A percentile compares a stretch with the other conserved stretches of the same genome.
phyloP scores from a whole-genome alignment of 202 grass and related monocot genomes.

The Cymbopogon flexuosus region DNA sequence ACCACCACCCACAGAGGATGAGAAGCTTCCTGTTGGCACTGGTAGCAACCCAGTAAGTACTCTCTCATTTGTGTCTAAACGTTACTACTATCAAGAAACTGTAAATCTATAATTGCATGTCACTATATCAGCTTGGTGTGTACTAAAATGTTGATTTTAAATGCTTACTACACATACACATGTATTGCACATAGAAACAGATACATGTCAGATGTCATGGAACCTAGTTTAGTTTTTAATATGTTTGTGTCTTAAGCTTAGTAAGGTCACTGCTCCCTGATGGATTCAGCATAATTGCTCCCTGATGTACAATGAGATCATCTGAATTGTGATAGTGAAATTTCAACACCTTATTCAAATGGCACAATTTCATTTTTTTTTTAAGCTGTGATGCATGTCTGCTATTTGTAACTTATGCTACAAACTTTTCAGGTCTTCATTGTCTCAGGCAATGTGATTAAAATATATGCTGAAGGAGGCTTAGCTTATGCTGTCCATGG shows the following conservation, averaged over 20 bases:
- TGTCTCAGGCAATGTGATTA: constrained; percentile 73
- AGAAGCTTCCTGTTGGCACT: constrained; percentile 93
- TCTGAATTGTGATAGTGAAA: constrained; percentile 6
- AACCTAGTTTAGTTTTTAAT: constrained; percentile 18
- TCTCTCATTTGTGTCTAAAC: neutral
- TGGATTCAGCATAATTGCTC: neutral
- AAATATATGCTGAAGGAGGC: constrained; percentile 85
- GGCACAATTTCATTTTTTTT: constrained; percentile 1
- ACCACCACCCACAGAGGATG: constrained; percentile 64
- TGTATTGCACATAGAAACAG: neutral
- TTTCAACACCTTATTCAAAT: neutral
- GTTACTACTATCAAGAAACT: neutral
- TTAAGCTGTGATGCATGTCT: neutral
- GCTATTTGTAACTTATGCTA: constrained; percentile 14
- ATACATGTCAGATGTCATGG: constrained; percentile 3
- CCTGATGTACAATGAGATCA: constrained; percentile 6
- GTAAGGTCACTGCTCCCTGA: neutral
- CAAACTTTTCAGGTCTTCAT: constrained; percentile 73
- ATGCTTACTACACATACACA: neutral
- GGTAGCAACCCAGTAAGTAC: constrained; percentile 99
- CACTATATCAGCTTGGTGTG: neutral
- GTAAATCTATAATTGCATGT: neutral
- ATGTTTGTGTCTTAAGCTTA: neutral
- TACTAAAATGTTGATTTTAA: neutral
- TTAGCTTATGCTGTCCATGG: constrained; percentile 62